Evolutionary conservation across 176 grass and related monocot species (phyloP).

Genomic region (Carex kokanica): DNA sequence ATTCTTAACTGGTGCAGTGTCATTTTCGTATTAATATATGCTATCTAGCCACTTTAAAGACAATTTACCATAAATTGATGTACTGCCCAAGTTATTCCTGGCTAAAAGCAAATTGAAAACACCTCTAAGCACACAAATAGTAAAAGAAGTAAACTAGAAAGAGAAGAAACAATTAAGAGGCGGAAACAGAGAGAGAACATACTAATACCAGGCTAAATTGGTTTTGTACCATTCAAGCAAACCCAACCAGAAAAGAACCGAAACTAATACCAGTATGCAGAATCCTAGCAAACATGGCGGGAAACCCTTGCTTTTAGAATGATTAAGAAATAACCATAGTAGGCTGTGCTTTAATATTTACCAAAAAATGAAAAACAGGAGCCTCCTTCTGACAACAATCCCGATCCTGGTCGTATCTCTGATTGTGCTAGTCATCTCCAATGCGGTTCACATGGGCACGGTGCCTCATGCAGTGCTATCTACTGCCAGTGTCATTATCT

Average conservation of each 20-base stretch:
- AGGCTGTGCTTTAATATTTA: slow-evolving; percentile 17
- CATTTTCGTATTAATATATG: not conserved
- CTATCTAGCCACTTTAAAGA: not conserved
- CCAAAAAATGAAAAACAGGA: slow-evolving; percentile 27
- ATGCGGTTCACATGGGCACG: slow-evolving; percentile 35
- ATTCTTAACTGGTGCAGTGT: not conserved
- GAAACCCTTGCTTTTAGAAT: slow-evolving; percentile 6
- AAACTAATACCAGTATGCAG: not conserved
- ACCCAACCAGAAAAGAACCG: not conserved
- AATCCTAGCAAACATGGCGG: not conserved
- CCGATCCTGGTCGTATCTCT: slow-evolving; percentile 62
- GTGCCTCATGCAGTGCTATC: slow-evolving; percentile 58
- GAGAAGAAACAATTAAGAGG: not conserved
- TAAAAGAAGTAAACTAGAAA: not conserved
- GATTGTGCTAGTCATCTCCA: slow-evolving; percentile 39
- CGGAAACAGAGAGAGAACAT: not conserved
- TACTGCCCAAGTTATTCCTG: not conserved
- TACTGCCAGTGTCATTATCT: slow-evolving; percentile 55
- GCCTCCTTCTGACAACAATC: slow-evolving; percentile 68
- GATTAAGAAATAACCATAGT: not conserved
- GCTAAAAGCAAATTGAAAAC: not conserved
- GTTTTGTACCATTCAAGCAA: not conserved
- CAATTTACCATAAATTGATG: not conserved
- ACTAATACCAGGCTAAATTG: not conserved
- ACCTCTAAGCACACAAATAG: not conserved